Base-by-base conservation (phyloP, 1,284 basidiomycete genomes). In the Peniophora sp. region DNA sequence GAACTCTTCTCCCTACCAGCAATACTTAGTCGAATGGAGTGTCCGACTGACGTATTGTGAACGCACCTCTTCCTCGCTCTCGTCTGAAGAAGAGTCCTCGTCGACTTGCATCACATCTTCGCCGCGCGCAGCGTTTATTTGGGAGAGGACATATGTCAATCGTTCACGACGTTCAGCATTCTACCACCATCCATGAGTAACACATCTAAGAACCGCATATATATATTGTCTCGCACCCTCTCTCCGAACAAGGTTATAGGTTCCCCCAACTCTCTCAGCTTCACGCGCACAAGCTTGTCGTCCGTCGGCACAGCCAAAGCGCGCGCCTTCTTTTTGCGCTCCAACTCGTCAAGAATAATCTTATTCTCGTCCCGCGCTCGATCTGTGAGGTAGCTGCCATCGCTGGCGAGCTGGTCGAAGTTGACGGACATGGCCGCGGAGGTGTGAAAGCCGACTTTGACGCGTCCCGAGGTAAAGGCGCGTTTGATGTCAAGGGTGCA, bases 201-300 rank as follows among this genome's bases (percentile, higher is more conserved):
- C 54, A 43, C 20, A 50, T 17, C 5, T n/a, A 20, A 8, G 16
- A 20, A 41, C 20, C 24, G n/a, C n/a, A n/a, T n/a, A n/a, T n/a
- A n/a, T n/a, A n/a, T n/a, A 24, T 8, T 43, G 12, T 14, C 3
- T 81, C 90, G 65, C 63, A 94, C 92, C 48, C 92, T 84, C 78
- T 99, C 97, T 53, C 94, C 97, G 60, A 99, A 99, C 34, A 98
- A 77, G 5, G 94, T 98, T 57, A 97, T 93, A 32, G 97, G 97
- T 66, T 99, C 92, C 25, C 91, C 93, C 56, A 97, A 86, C 67
- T 96, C 91, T 52, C 97, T 77, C 55, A 99, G 74, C 51, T 91
- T 77, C 43, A 86, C 83, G 63, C 89, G 88, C 58, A 99, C 96
- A 56, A 89, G 87, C 59, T 80, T 85, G 68, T 99, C 97, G 65